Base-by-base conservation (phyloP, 2,329 filamentous ascomycete species). In the Whalleya microplaca region DNA sequence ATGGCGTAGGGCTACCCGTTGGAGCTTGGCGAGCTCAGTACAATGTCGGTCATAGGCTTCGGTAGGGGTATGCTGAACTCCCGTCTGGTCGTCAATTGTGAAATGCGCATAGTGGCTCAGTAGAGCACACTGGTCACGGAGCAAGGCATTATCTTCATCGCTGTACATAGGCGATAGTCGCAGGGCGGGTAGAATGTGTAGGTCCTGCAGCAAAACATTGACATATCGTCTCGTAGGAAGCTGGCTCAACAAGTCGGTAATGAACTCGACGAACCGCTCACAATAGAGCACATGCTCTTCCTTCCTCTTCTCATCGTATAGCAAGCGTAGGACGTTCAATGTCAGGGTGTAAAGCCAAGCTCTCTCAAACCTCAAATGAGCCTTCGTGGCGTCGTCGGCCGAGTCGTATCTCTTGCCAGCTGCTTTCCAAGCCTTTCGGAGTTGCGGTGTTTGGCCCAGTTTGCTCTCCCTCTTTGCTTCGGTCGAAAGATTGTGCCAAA, bases 201-300 rank as follows among this genome's bases (percentile, higher is more conserved):
- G 78, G 70, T 99, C 94, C 66, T 90, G 87, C 14, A 98, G 74
- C 42, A 99, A 77, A 1, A 91, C 87, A 72, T 97, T 97, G 70
- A 96, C 91, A 71, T 98, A 98, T 73, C 95, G 86, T 65, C 95
- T 83, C 2, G 96, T 99, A 0, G 95, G 95, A 46, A 98, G 79
- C 72, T 99, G 95, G 68, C 94, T 97, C 72, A 96, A 87, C 19
- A 99, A 77, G 71, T 99, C 95, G 8, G 90, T 88, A 46, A 99
- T 79, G 49, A 99, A 88, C 73, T 99, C 95, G 49, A 95, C 75
- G 61, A 98, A 94, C n/a, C 93, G 85, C 73, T 98, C 94, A 71
- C 92, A 96, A 73, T 97, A 99, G 2, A 85, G 75, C 19, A 92
- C 72, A 64, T 90, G 86, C 29, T 92, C 88, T 74, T 73, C 62